These are phyloP conservation scores for Musa schizocarpa DNA, from an alignment of 176 grass and related monocot genomes.

Conservation along the genomic window DNA sequence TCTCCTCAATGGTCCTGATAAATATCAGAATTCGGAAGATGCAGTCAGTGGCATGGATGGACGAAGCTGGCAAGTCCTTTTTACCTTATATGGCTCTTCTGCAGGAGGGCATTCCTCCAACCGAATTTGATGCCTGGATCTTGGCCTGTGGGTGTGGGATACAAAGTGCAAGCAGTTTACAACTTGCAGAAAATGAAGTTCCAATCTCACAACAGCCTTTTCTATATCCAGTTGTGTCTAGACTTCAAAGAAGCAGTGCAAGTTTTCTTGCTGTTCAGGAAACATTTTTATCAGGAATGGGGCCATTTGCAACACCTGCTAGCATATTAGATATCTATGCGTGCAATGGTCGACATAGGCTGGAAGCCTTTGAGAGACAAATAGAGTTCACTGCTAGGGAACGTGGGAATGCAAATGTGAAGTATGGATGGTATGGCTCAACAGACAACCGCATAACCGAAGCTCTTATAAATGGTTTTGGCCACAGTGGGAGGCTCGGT, in stretches of 20 bases:
- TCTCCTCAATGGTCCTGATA: neutral
- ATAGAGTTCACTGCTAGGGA: neutral
- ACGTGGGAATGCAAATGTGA: neutral
- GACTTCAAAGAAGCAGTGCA: neutral
- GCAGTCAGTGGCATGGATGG: conserved; percentile 1
- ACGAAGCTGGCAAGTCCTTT: neutral
- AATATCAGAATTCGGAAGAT: neutral
- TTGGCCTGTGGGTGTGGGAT: neutral
- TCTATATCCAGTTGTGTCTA: neutral
- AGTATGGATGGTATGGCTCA: neutral
- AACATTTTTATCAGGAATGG: neutral
- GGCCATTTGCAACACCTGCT: neutral
- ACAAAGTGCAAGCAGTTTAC: neutral
- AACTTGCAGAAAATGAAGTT: neutral
- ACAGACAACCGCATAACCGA: neutral
- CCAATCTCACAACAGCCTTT: neutral
- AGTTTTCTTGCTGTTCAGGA: neutral
- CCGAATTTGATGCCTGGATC: neutral
- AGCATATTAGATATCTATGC: neutral
- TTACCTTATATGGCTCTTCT: neutral
- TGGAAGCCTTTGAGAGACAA: neutral
- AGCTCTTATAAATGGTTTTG: neutral
- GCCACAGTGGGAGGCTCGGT: neutral
- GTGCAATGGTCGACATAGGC: neutral
- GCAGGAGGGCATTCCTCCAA: neutral